These are phyloP conservation scores for Populus trichocarpa DNA, from an alignment of 441 rosid genomes.

Conservation along the genomic window DNA sequence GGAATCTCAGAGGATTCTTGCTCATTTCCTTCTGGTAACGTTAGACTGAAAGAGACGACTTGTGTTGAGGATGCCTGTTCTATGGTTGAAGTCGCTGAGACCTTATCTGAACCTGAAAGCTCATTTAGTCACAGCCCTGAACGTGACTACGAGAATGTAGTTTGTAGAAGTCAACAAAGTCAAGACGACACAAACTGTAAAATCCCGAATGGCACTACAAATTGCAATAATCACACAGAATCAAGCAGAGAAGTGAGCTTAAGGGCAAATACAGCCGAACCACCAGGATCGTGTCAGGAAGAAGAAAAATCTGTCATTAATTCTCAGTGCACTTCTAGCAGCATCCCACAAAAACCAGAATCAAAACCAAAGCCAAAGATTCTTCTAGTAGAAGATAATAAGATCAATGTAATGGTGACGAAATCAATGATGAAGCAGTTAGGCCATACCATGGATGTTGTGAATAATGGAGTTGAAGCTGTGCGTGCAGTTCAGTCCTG, in stretches of 20 bases:
- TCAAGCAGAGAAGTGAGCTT: slow-evolving; percentile 28
- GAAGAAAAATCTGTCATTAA: slow-evolving; percentile 31
- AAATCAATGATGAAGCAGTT: slow-evolving; percentile 82
- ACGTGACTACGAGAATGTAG: slow-evolving; percentile 24
- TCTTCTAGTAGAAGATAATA: slow-evolving; percentile 94
- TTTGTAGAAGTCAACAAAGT: slow-evolving; percentile 25
- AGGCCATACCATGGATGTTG: slow-evolving; percentile 71
- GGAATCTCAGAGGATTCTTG: slow-evolving; percentile 33
- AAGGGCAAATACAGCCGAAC: not conserved
- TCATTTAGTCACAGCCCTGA: slow-evolving; percentile 37
- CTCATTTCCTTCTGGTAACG: slow-evolving; percentile 35
- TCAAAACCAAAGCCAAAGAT: slow-evolving; percentile 57
- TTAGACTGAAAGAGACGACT: slow-evolving; percentile 36
- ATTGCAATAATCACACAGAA: slow-evolving; percentile 27
- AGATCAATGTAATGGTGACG: slow-evolving; percentile 81
- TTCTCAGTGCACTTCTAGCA: slow-evolving; percentile 26
- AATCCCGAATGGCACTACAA: slow-evolving; percentile 14
- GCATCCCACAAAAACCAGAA: slow-evolving; percentile 25
- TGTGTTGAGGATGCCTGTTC: slow-evolving; percentile 55
- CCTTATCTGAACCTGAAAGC: slow-evolving; percentile 45
- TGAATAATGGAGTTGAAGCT: slow-evolving; percentile 84
- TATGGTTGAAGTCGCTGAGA: slow-evolving; percentile 35
- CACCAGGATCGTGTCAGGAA: slow-evolving; percentile 26
- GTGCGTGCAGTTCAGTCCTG: slow-evolving; percentile 49
- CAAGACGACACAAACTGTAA: slow-evolving; percentile 23